Evolutionary conservation across 2,329 filamentous ascomycete genomes (phyloP), one percentile per base, ranked within the genome.

Genomic region (Trichoderma semiorbis): DNA sequence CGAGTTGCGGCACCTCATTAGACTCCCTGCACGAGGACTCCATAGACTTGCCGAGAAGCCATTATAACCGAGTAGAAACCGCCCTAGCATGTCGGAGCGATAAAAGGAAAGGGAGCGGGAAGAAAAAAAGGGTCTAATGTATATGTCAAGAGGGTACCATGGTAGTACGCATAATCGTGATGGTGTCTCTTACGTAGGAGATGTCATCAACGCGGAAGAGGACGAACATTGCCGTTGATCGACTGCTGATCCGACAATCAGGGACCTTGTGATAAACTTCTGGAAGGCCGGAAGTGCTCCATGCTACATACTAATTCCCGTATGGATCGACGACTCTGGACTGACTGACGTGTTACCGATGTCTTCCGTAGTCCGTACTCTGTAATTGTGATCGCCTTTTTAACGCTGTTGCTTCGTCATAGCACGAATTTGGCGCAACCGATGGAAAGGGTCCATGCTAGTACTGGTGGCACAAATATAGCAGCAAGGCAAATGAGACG

Each of bases 371-470:
- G 24, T 24, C 50, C 50, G 10, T 26, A 10, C 34, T 18, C 32
- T 55, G 64, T 69, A 69, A 69, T 69, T 69, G 39, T 28, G 67
- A 62, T 69, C 67, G 55, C 28, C 58, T 47, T 10, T 24, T 12
- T 12, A 43, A 16, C 30, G 66, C 55, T 28, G 34, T 43, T 69
- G 57, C 30, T 32, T 28, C 55, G 66, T 61, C 55, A 69, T 50
- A 28, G 55, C 55, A 26, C 26, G 66, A n/a, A 36, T 61, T 61
- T 34, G 64, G 32, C 14, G 26, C 28, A 24, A 24, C 28, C 10
- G 18, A 58, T 43, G 50, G 32, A 43, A 43, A 43, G 39, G 36
- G 34, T 28, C 36, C n/a, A 11, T n/a, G 36, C 60, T 24, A 62
- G 21, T 10, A 14, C 16, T 39, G 7, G 21, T 62, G 18, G 32